Evolutionary conservation across 306 rosid species (phyloP).

Genomic region (Alnus glutinosa): DNA sequence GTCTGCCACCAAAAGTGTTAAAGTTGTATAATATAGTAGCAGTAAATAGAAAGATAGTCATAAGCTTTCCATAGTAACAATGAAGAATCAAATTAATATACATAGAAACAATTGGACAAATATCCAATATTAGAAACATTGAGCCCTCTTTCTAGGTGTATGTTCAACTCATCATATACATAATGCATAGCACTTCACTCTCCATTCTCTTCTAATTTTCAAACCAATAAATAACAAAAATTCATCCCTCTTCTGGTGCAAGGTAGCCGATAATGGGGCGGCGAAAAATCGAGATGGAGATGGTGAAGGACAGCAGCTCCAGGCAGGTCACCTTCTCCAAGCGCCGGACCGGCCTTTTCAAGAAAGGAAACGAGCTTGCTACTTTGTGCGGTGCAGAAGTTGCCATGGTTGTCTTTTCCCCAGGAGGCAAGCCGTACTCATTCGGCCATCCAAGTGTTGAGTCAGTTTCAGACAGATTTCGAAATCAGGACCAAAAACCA

Average conservation of each 20-base stretch:
- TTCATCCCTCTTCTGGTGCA: background rate
- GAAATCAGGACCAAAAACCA: background rate
- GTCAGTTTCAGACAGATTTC: constrained; percentile 35
- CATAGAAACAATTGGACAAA: background rate
- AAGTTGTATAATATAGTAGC: background rate
- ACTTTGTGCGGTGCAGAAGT: constrained; percentile 48
- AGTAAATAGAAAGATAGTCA: background rate
- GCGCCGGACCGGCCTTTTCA: constrained; percentile 60
- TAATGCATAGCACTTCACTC: background rate
- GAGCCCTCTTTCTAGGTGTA: background rate
- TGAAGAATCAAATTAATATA: background rate
- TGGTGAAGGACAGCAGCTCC: constrained; percentile 39
- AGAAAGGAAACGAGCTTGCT: constrained; percentile 69
- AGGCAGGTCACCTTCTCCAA: constrained; percentile 54
- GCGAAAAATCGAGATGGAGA: constrained; percentile 49
- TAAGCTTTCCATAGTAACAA: background rate
- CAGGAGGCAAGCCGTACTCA: constrained; percentile 45
- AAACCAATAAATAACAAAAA: background rate
- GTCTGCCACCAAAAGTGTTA: background rate
- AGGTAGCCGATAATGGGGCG: constrained; percentile 11
- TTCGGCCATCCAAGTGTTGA: constrained; percentile 53
- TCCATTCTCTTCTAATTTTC: background rate
- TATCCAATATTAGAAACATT: constrained; percentile 12
- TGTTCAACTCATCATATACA: background rate
- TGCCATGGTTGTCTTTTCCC: constrained; percentile 49